These are phyloP conservation scores for Mytilinidion resinicola DNA, from an alignment of 495 filamentous ascomycete genomes.

Conservation along the genomic window DNA sequence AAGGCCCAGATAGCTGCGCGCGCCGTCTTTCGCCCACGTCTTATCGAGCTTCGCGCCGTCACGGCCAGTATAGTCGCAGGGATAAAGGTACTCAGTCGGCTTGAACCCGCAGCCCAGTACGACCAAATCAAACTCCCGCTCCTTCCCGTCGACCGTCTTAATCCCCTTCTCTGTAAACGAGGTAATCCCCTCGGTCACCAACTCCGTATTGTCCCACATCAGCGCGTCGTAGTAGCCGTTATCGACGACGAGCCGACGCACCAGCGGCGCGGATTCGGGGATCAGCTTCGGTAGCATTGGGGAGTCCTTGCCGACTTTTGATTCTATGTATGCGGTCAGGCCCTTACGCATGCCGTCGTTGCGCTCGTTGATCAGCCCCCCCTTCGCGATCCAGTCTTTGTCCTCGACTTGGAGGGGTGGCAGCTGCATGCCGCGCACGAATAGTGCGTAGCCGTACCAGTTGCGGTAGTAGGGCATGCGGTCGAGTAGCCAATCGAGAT, in stretches of 20 bases:
- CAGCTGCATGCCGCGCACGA: not conserved
- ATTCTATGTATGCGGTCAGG: not conserved
- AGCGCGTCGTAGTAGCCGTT: not conserved
- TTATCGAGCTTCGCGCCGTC: not conserved
- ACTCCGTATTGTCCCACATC: not conserved
- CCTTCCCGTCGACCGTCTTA: not conserved
- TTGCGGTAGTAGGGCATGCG: not conserved
- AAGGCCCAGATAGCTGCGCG: not conserved
- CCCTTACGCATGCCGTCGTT: constrained; percentile 1
- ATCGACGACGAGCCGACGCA: not conserved
- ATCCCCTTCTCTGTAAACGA: not conserved
- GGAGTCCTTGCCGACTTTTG: not conserved
- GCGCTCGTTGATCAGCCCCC: not conserved
- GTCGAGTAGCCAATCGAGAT: not conserved
- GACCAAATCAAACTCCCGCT: not conserved
- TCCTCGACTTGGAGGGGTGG: not conserved
- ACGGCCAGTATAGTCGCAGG: not conserved
- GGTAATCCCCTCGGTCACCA: not conserved
- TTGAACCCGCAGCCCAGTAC: not conserved
- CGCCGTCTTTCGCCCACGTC: not conserved
- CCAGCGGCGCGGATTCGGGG: not conserved
- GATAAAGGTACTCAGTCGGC: not conserved
- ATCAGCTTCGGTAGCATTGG: not conserved
- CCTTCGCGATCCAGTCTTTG: not conserved
- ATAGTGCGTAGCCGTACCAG: not conserved